These are phyloP conservation scores for Gossypium davidsonii DNA, from an alignment of 441 rosid genomes.

Conservation along the genomic window DNA sequence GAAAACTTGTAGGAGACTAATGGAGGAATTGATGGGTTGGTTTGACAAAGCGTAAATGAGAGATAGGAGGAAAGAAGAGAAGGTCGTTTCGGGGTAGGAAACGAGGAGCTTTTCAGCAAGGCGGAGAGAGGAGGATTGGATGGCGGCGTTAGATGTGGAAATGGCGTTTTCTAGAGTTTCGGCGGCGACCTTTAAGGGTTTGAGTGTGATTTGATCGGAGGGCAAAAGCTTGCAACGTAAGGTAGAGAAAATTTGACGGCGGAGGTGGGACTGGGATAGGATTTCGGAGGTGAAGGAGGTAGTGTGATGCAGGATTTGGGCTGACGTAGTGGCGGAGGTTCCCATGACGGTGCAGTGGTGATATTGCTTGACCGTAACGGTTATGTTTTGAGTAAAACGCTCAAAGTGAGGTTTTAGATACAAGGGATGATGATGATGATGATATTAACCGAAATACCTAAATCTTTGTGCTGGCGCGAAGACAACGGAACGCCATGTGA, in stretches of 20 bases:
- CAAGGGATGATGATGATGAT: neutral
- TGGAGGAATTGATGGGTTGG: slow-evolving; percentile 37
- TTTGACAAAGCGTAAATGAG: slow-evolving; percentile 35
- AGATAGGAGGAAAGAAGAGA: slow-evolving; percentile 46
- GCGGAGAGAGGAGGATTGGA: slow-evolving; percentile 41
- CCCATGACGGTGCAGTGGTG: slow-evolving; percentile 2
- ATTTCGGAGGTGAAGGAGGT: slow-evolving; percentile 28
- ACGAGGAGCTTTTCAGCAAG: slow-evolving; percentile 45
- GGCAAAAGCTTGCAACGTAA: slow-evolving; percentile 26
- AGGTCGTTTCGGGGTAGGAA: slow-evolving; percentile 28
- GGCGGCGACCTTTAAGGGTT: slow-evolving; percentile 33
- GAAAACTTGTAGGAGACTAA: slow-evolving; percentile 34
- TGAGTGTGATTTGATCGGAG: slow-evolving; percentile 23
- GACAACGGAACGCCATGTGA: neutral
- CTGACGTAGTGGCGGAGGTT: slow-evolving; percentile 10
- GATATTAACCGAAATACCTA: neutral
- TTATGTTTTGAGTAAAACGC: neutral
- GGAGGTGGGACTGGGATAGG: slow-evolving; percentile 32
- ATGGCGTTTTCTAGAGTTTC: slow-evolving; percentile 47
- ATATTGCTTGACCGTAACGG: neutral
- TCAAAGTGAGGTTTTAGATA: neutral
- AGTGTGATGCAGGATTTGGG: slow-evolving; percentile 34
- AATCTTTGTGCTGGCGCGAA: slow-evolving; percentile 4
- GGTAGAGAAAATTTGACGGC: slow-evolving; percentile 30
- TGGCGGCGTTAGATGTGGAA: slow-evolving; percentile 22